Percentiles rank a stretch among this genome's conserved stretches.
These are phyloP conservation scores for Trichosporon coremiiforme DNA, from an alignment of 1,284 basidiomycete genomes.

Conservation along the genomic window DNA sequence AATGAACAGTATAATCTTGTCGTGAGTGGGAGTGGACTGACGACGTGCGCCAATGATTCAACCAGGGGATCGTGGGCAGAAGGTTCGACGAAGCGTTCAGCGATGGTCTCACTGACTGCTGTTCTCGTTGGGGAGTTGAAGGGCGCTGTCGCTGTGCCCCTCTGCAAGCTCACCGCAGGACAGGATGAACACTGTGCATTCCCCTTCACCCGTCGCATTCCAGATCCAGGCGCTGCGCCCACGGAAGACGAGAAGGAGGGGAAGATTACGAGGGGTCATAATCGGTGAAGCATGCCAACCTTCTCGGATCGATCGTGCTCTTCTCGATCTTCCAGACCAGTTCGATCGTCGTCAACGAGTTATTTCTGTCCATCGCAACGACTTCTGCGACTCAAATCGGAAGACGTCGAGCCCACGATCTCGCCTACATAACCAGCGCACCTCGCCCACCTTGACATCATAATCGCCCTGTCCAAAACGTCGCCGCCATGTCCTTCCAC, in stretches of 20 bases:
- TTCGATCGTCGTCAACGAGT: not conserved
- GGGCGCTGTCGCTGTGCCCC: not conserved
- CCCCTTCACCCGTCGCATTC: not conserved
- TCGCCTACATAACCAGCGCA: not conserved
- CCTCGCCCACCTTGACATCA: not conserved
- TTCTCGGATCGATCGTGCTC: not conserved
- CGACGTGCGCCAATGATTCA: too few relatives aligned
- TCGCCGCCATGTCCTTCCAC: constrained; percentile 2
- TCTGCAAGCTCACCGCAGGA: not conserved
- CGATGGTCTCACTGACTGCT: not conserved
- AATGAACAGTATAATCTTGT: constrained; percentile 11
- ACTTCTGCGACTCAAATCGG: not conserved
- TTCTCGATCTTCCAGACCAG: not conserved
- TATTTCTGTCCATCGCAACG: not conserved
- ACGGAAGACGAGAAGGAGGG: not conserved
- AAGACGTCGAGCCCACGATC: not conserved
- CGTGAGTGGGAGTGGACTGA: not conserved
- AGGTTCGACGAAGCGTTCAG: not conserved
- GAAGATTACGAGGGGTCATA: not conserved
- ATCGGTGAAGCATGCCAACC: not conserved
- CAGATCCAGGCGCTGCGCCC: not conserved
- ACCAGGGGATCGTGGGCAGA: not conserved
- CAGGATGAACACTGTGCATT: not conserved
- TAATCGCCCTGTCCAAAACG: not conserved
- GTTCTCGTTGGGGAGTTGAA: not conserved